Evolutionary conservation across 1,284 basidiomycete species (phyloP).

Genomic region (Xerocomus amazonicus): DNA sequence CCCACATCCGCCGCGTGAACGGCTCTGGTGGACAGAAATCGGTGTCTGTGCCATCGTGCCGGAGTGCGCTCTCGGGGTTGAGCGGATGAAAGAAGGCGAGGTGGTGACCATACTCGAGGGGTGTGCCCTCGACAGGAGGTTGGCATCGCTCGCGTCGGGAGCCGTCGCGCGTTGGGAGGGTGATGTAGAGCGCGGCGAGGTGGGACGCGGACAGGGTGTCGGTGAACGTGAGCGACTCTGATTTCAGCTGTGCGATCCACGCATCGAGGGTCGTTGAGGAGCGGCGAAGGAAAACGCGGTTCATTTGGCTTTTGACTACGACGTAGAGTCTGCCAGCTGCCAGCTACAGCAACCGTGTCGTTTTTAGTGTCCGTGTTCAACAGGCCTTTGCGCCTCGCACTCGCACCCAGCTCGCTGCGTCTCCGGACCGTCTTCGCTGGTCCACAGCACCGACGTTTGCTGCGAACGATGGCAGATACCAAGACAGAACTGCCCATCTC

Average conservation of each 20-base stretch:
- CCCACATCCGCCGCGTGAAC: constrained; percentile 82
- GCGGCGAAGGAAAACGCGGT: constrained; percentile 1
- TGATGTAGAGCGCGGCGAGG: constrained; percentile 59
- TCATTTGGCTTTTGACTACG: no score
- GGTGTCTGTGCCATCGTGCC: constrained; percentile 68
- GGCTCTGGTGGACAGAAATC: constrained; percentile 71
- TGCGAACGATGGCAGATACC: constrained; percentile 5
- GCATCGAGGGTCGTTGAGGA: constrained; percentile 38
- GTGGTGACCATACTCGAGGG: constrained; percentile 63
- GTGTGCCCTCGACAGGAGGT: constrained; percentile 40
- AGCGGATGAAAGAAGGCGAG: constrained; percentile 74
- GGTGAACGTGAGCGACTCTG: constrained; percentile 38
- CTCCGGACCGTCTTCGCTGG: constrained; percentile 1
- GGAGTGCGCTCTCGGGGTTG: constrained; percentile 54
- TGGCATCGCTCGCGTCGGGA: constrained; percentile 29
- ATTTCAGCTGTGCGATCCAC: constrained; percentile 44
- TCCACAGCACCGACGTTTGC: constrained; percentile 2
- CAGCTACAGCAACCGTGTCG: constrained; percentile 16
- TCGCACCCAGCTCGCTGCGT: constrained; percentile 1
- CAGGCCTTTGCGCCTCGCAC: constrained; percentile 31
- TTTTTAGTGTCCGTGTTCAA: constrained; percentile 11
- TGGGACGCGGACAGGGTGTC: constrained; percentile 51
- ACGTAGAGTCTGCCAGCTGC: no score
- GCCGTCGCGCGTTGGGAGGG: constrained; percentile 69
- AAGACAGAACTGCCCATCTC: constrained; percentile 26